A percentile compares a stretch with the other conserved stretches of the same genome.
These are phyloP conservation scores for Thelephora ganbajun DNA, from an alignment of 768 basidiomycete genomes.

Conservation along the genomic window DNA sequence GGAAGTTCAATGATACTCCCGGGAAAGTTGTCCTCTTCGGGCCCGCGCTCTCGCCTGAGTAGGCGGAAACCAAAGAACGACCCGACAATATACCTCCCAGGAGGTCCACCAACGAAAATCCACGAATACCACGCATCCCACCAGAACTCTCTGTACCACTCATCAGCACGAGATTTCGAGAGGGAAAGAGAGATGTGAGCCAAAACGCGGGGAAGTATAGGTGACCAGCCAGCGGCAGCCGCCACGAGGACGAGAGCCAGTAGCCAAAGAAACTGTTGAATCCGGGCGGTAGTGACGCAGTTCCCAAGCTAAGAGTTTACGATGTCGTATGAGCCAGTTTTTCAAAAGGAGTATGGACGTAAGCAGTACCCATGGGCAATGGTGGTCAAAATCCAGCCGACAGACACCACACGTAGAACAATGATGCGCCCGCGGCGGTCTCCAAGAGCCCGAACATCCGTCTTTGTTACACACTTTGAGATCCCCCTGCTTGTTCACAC, in stretches of 20 bases:
- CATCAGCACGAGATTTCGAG: slow-evolving; percentile 7
- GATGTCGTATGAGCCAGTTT: not conserved
- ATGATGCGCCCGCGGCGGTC: slow-evolving; percentile 11
- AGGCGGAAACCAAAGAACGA: slow-evolving; percentile 8
- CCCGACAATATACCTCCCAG: slow-evolving; percentile 10
- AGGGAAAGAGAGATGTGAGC: slow-evolving; percentile 7
- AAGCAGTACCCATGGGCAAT: slow-evolving; percentile 11
- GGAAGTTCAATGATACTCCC: slow-evolving; percentile 7
- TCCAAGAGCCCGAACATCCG: slow-evolving; percentile 10
- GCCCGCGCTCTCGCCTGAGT: slow-evolving; percentile 4
- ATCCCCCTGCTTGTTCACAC: slow-evolving; percentile 5
- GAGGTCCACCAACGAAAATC: slow-evolving; percentile 10
- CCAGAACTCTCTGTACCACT: slow-evolving; percentile 8
- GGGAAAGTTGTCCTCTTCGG: slow-evolving; percentile 1
- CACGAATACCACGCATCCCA: slow-evolving; percentile 11
- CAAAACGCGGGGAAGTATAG: slow-evolving; percentile 3
- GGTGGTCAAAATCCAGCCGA: slow-evolving; percentile 13
- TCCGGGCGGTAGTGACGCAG: slow-evolving; percentile 8
- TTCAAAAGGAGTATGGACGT: not conserved
- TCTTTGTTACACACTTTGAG: slow-evolving; percentile 9
- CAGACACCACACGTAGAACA: slow-evolving; percentile 12
- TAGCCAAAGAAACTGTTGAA: slow-evolving; percentile 8
- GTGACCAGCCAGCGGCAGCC: slow-evolving; percentile 6
- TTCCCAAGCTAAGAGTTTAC: slow-evolving; percentile 9
- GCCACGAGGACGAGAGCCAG: slow-evolving; percentile 9